A percentile compares a stretch with the other conserved stretches of the same genome.
These are phyloP conservation scores for Venturiaceae sp. DNA, from an alignment of 2,329 filamentous ascomycete genomes.

Conservation along the genomic window DNA sequence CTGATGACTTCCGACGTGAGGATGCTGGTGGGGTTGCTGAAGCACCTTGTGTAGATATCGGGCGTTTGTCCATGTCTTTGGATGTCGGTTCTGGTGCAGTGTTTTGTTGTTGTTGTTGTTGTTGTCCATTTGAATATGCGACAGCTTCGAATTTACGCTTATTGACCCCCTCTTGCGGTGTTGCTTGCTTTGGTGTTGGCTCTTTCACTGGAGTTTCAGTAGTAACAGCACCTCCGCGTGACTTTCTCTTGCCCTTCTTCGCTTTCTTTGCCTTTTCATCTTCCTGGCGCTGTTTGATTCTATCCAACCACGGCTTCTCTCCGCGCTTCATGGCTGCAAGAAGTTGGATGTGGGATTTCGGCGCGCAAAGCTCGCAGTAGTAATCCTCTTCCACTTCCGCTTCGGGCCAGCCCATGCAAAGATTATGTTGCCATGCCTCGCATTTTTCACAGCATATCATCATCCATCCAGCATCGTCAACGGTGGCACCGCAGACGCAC, in stretches of 20 bases:
- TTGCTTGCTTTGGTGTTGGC: constrained; percentile 8
- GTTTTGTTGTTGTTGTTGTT: constrained; percentile 21
- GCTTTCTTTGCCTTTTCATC: constrained; percentile 34
- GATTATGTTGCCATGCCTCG: constrained; percentile 92
- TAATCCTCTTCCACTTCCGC: constrained; percentile 72
- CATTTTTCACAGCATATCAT: constrained; percentile 97
- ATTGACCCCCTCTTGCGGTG: background rate
- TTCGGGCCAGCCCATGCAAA: constrained; percentile 82
- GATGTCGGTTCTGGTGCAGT: background rate
- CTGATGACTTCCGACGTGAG: constrained; percentile 3
- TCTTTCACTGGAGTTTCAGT: constrained; percentile 33
- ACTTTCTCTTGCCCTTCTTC: constrained; percentile 48
- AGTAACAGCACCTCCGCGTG: constrained; percentile 51
- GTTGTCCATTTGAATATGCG: constrained; percentile 3
- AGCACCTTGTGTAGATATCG: background rate
- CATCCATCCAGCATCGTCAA: constrained; percentile 75
- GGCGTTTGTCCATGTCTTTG: background rate
- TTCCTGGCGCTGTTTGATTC: constrained; percentile 52
- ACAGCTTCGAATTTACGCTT: constrained; percentile 6
- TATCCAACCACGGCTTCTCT: constrained; percentile 77
- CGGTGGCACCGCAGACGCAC: constrained; percentile 84
- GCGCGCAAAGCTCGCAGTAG: constrained; percentile 84
- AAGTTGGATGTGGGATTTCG: constrained; percentile 72
- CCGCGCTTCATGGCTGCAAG: constrained; percentile 69
- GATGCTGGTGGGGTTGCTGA: constrained; percentile 4